A percentile compares a stretch with the other conserved stretches of the same genome.
phyloP scores from a whole-genome alignment of 2,329 filamentous ascomycete species.

The Macroventuria anomochaeta region DNA sequence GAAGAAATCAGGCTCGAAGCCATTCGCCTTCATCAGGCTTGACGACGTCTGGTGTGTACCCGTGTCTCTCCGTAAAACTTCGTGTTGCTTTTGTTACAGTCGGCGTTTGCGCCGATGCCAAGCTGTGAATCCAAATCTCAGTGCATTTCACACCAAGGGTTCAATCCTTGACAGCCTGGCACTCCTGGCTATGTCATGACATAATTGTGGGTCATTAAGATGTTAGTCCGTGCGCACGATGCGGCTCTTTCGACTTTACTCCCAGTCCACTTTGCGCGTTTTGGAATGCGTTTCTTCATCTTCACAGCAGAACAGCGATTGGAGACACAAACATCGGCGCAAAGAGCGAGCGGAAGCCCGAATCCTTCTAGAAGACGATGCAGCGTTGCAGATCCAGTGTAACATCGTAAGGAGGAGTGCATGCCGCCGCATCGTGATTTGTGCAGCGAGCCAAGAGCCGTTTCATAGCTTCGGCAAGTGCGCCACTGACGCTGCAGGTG shows the following conservation, averaged over 20 bases:
- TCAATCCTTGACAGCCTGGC: constrained; percentile 3
- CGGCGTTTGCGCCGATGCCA: constrained; percentile 6
- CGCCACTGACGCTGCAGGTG: constrained; percentile 17
- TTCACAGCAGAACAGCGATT: background rate
- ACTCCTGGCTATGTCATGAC: background rate
- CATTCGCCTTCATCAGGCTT: background rate
- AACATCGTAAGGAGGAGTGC: background rate
- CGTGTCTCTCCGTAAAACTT: background rate
- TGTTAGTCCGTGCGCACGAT: background rate
- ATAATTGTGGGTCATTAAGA: constrained; percentile 2
- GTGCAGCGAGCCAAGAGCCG: constrained; percentile 9
- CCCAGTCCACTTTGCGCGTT: background rate
- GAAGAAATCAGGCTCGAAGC: too few species aligned
- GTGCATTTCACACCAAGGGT: background rate
- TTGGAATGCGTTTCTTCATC: background rate
- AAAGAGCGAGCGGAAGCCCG: background rate
- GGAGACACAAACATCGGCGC: background rate
- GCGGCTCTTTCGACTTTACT: constrained; percentile 7
- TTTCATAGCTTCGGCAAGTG: constrained; percentile 7
- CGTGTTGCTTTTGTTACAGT: background rate
- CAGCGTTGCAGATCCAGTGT: background rate
- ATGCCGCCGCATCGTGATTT: constrained; percentile 3
- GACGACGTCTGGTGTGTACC: background rate
- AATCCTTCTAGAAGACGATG: background rate
- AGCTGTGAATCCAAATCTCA: background rate